Evolutionary conservation across 2,329 filamentous ascomycete species (phyloP), one percentile per base, ranked within the genome.

Genomic region (Aspergillus fischeri): DNA sequence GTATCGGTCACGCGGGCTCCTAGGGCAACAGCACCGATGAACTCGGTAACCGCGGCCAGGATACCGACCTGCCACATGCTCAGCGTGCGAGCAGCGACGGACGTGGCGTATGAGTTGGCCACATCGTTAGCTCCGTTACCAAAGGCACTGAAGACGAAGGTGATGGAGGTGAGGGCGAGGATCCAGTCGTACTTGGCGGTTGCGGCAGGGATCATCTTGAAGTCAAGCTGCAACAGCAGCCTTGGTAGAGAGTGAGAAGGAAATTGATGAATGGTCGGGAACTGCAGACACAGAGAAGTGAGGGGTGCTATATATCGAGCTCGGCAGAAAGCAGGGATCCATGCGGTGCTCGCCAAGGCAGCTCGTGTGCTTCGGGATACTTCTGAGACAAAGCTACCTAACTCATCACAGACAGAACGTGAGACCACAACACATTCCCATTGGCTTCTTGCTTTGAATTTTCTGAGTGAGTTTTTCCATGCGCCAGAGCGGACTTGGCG

Each of bases 31-130:
- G 80, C 81, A 56, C 81, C 81, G 11, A 80, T 67, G 62, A 83
- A 78, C 63, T 83, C 81, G 20, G 80, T 82, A 57, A 77, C 61
- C 27, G 77, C 72, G 53, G 80, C 75, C 21, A 83, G 68, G 25
- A 82, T 65, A 60, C 80, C 80, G 64, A 75, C 80, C 66, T 81
- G 79, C 51, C 75, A 73, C 78, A 83, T 81, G 42, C 78, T 79
- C 63, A 83, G 73, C 41, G 80, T 81, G 27, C 75, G 72, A 3
- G 81, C 80, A 14, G 80, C 80, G 35, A 83, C 79, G 3, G 75
- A 78, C 21, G 79, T 81, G 29, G 81, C 81, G 69, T 81, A 83
- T 0, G 80, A 76, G 66, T 83, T 83, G 69, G 80, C 80, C 58
- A 82, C 80, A 80, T 82, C 80, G 58, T 70, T 70, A 49, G 67